These are phyloP conservation scores for Alternaria alternata DNA, from an alignment of 2,329 filamentous ascomycete species.

Conservation along the genomic window DNA sequence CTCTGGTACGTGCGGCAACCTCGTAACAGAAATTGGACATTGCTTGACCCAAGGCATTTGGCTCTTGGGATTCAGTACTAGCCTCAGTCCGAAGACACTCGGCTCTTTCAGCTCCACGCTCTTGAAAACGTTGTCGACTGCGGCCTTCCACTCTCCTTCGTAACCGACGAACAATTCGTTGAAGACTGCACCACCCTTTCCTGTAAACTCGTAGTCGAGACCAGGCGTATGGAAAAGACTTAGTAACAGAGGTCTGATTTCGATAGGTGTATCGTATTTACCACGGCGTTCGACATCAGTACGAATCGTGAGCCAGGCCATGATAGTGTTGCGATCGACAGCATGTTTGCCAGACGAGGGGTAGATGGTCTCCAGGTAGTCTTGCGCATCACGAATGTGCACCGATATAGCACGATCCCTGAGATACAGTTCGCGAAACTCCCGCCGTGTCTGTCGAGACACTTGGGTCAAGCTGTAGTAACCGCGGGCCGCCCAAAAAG, in stretches of 20 bases:
- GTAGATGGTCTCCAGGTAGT: conserved; percentile 14
- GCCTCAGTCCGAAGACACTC: conserved; percentile 12
- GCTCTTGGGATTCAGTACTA: conserved; percentile 15
- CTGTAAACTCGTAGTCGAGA: conserved; percentile 17
- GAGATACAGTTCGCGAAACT: conserved; percentile 15
- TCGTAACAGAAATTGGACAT: conserved; percentile 15
- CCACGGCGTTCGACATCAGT: conserved; percentile 17
- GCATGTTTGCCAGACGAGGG: conserved; percentile 4
- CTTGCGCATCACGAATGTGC: conserved; percentile 19
- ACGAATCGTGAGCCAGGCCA: conserved; percentile 16
- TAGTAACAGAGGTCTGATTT: conserved; percentile 13
- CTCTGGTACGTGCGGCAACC: conserved; percentile 17
- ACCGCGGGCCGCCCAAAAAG: conserved; percentile 13
- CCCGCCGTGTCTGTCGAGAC: conserved; percentile 15
- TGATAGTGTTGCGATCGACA: conserved; percentile 10
- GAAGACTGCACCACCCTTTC: conserved; percentile 15
- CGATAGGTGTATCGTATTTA: conserved; percentile 19
- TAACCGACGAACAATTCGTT: conserved; percentile 20
- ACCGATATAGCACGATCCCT: conserved; percentile 17
- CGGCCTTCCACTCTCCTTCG: conserved; percentile 11
- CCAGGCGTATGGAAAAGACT: conserved; percentile 12
- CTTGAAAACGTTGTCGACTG: conserved; percentile 15
- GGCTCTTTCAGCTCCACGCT: conserved; percentile 20
- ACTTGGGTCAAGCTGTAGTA: conserved; percentile 19
- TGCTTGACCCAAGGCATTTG: conserved; percentile 14